These are phyloP conservation scores for Eucalyptus polyanthemos DNA, from an alignment of 345 rosid genomes.

Conservation along the genomic window DNA sequence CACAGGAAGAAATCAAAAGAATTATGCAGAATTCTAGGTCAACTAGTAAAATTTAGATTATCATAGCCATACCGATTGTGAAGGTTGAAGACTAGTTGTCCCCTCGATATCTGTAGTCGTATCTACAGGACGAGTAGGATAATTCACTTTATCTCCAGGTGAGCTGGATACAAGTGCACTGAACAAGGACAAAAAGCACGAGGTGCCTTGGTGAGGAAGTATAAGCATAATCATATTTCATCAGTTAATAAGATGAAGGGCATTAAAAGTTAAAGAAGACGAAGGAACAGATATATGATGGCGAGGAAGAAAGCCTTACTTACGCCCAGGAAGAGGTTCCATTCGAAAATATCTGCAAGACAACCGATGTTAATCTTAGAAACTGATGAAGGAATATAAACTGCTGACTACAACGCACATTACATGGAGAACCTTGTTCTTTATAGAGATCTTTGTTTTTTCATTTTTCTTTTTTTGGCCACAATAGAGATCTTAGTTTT, in stretches of 20 bases:
- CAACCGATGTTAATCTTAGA: background rate
- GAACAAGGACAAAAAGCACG: background rate
- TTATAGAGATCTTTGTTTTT: background rate
- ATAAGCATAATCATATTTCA: background rate
- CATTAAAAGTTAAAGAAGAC: background rate
- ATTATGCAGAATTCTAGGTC: background rate
- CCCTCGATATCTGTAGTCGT: slow-evolving; percentile 88
- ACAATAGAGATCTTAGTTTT: background rate
- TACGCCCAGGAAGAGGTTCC: slow-evolving; percentile 83
- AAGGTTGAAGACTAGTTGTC: slow-evolving; percentile 77
- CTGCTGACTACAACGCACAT: background rate
- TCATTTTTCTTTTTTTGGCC: background rate
- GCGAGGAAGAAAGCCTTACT: slow-evolving; percentile 3
- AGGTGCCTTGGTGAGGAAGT: background rate
- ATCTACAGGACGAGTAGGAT: slow-evolving; percentile 91
- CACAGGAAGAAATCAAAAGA: background rate
- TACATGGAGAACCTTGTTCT: background rate
- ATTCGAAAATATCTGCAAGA: slow-evolving; percentile 30
- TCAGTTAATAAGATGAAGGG: background rate
- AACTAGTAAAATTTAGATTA: background rate
- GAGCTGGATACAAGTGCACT: slow-evolving; percentile 66
- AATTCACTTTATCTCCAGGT: slow-evolving; percentile 80
- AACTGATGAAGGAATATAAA: background rate
- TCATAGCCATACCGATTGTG: slow-evolving; percentile 33
- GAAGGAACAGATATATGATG: background rate